Evolutionary conservation across 805 yeast genomes (phyloP).

Genomic region (Starmera caribaea): DNA sequence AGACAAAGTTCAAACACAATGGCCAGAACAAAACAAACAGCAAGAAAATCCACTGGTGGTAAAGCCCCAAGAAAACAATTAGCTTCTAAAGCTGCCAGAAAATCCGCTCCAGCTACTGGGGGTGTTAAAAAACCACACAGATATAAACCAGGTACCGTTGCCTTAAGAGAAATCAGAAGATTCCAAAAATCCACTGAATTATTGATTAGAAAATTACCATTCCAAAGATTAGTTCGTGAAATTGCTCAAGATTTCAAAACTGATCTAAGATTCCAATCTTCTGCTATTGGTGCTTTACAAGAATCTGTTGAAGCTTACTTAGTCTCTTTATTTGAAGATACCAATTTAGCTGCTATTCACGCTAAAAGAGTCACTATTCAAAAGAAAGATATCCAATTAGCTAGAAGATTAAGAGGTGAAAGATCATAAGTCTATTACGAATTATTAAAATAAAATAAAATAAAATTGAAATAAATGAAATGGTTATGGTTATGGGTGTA

Average conservation of each 20-base stretch:
- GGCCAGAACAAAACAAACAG: constrained; percentile 93
- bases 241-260: constrained; percentile 91
- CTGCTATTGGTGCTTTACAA: constrained; percentile 96
- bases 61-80: constrained; percentile 89
- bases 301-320: constrained; percentile 98
- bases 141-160: constrained; percentile 96
- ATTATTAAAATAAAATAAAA: too few relatives aligned
- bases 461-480: constrained; percentile 8
- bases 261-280: constrained; percentile 92
- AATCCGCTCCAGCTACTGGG: constrained; percentile 85
- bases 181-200: constrained; percentile 95
- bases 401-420: constrained; percentile 97
- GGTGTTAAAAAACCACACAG: constrained; percentile 94
- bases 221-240: constrained; percentile 95
- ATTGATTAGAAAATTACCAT: constrained; percentile 91
- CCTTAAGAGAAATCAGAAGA: constrained; percentile 94
- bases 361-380: constrained; percentile 98
- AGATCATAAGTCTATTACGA: constrained; percentile 44
- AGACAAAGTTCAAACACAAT: constrained; percentile 23
- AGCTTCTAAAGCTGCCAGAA: constrained; percentile 90
- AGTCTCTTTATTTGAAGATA: constrained; percentile 93
- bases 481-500: background rate
- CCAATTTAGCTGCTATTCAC: constrained; percentile 96
- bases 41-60: constrained; percentile 93
- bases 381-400: constrained; percentile 96